Evolutionary conservation across 768 basidiomycete genomes (phyloP).

Genomic region (Leucosporidium scottii): DNA sequence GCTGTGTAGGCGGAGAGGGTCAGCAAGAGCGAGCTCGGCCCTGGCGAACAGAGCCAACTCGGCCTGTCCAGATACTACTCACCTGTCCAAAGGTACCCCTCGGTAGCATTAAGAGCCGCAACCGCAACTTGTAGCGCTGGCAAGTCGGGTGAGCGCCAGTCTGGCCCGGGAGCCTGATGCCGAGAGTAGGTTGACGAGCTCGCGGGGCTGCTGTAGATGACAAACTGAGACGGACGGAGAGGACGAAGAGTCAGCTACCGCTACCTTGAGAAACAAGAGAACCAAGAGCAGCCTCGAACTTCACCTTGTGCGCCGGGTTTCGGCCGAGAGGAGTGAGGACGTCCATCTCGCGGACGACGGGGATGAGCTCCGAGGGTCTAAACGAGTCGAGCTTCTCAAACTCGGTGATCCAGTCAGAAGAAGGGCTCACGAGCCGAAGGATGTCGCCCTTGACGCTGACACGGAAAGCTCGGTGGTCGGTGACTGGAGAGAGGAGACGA

Average conservation of each 20-base stretch:
- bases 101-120: conserved; percentile 83
- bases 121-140: conserved; percentile 71
- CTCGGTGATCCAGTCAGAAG: conserved; percentile 64
- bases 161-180: conserved; percentile 68
- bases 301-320: conserved; percentile 63
- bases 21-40: too few species aligned
- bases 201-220: conserved; percentile 79
- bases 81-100: conserved; percentile 84
- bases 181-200: conserved; percentile 89
- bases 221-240: conserved; percentile 50
- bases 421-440: conserved; percentile 59
- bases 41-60: too few species aligned
- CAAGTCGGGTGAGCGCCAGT: conserved; percentile 66
- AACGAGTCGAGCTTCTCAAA: conserved; percentile 60
- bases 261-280: too few species aligned
- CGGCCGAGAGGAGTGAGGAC: conserved; percentile 70
- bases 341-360: conserved; percentile 59
- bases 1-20: conserved; percentile 34
- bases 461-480: conserved; percentile 72
- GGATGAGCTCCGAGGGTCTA: conserved; percentile 49
- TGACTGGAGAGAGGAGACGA: conserved; percentile 51
- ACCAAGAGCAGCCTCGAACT: too few species aligned
- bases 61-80: conserved; percentile 41
- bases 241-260: not conserved
- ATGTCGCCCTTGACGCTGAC: conserved; percentile 86